Evolutionary conservation across 108 stramenopile genomes (phyloP), one percentile per base, ranked within the genome.

Genomic region (Cyclotella kingstonii): DNA sequence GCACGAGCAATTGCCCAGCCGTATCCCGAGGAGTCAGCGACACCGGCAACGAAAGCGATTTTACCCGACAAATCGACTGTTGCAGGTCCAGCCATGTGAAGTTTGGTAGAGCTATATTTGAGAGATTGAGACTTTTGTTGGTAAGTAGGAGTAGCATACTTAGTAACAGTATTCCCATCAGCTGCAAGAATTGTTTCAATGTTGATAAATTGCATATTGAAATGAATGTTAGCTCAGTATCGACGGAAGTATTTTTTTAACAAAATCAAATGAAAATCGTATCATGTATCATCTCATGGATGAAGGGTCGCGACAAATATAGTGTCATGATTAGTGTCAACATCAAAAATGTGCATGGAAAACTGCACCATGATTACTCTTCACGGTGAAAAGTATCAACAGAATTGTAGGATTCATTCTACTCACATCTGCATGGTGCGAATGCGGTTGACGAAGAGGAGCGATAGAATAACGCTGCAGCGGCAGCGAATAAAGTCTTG

Each of bases 1-100:
- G 91, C 87, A 70, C 89, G 90, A 54, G 95, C 86, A 64, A 98
- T 98, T 40, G 97, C 97, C 97, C 97, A 98, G 48, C 97, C 97
- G 76, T 98, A 98, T 27, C 97, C 97, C 30, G 91, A 91, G 28
- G 95, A 94, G 69, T 98, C 97, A 15, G 96, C 97, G 31, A 98
- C 97, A 29, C 97, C 97, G 14, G 96, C 97, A 62, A 98, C 66
- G 58, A 98, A 98, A 18, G 96, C 95, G 23, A 93, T 92, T 86
- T 98, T 95, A 61, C 95, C 94, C 30, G 74, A 91, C 61, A 95
- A 63, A 61, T 94, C 93, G 22, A 80, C 70, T 45, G 55, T 63
- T 22, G 82, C 71, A 52, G 73, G 53, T 21, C 70, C 70, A 26
- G 85, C 71, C 87, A 87, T 85, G 53, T 39, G 46, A 15, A 85